These are phyloP conservation scores for Lentinula novae-zelandiae DNA, from an alignment of 1,284 basidiomycete species.

Conservation along the genomic window DNA sequence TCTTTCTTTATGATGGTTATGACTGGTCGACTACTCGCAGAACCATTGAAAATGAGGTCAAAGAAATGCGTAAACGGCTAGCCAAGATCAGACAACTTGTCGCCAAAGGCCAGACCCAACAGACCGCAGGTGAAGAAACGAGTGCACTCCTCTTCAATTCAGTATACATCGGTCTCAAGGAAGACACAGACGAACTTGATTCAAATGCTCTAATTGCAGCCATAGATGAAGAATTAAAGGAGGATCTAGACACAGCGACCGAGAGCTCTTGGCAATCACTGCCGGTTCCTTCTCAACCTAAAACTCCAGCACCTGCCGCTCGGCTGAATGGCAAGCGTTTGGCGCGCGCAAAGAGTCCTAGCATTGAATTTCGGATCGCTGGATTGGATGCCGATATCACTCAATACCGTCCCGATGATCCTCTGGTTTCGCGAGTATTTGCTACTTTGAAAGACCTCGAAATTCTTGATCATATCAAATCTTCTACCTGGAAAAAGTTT, in stretches of 20 bases:
- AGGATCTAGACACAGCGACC: slow-evolving; percentile 62
- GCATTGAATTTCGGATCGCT: slow-evolving; percentile 81
- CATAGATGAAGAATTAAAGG: slow-evolving; percentile 86
- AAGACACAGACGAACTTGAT: slow-evolving; percentile 71
- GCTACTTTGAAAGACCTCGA: slow-evolving; percentile 72
- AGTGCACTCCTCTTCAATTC: slow-evolving; percentile 88
- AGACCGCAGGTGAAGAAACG: slow-evolving; percentile 77
- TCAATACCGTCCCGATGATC: slow-evolving; percentile 53
- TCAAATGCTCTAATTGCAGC: slow-evolving; percentile 78
- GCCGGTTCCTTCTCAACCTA: slow-evolving; percentile 38
- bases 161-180: slow-evolving; percentile 82
- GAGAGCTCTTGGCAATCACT: slow-evolving; percentile 88
- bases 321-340: slow-evolving; percentile 58
- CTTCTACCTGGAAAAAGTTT: slow-evolving; percentile 98
- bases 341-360: slow-evolving; percentile 73
- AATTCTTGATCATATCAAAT: slow-evolving; percentile 96
- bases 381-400: slow-evolving; percentile 68
- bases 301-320: slow-evolving; percentile 34
- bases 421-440: slow-evolving; percentile 63
- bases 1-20: slow-evolving; percentile 88
- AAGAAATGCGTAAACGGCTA: slow-evolving; percentile 81
- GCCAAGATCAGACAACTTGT: slow-evolving; percentile 92
- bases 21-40: slow-evolving; percentile 89
- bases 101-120: slow-evolving; percentile 87
- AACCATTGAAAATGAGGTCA: slow-evolving; percentile 85